Base-by-base conservation (phyloP, 257 asterid genomes). In the Solanum boliviense region DNA sequence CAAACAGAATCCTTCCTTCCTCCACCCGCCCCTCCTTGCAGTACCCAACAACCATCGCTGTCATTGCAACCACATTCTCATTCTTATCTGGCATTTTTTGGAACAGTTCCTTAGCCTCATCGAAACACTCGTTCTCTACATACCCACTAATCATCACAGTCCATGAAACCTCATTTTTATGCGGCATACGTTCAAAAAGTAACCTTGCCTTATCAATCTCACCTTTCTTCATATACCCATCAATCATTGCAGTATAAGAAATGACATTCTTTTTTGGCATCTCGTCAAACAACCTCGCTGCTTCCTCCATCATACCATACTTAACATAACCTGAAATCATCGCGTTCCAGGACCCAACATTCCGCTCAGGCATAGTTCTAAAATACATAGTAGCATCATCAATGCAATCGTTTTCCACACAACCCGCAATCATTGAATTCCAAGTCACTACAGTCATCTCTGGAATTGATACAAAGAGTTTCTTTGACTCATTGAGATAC, bases 371-470 rank as follows among this genome's bases (percentile, higher is more conserved):
- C 89, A 87, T 87, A 56, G 83, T 79, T 48, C 58, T 87, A 52
- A 87, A 87, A 73, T 87, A 87, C 29, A 87, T 13, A 41, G 12
- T 16, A 81, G 89, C 89, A 81, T 67, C 83, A 81, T 81, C 89
- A 78, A 87, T 52, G 44, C 87, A 9, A 79, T 87, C 87, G 48
- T 87, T 87, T 44, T 87, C 79, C 9, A 81, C 87, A 67, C 89
- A 87, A 15, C 89, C 89, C 2, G 89, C 73, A 9, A 87, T 81
- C 89, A 87, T 41, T 9, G 82, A 87, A 67, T 87, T 87, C 89
- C 89, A 87, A 13, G 89, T 67, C 13, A 87, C 89, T 84, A 87
- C 38, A 29, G 38, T 87, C 85, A 48, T 81, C 83, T 39, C 38
- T 1, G 89, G 89, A 83, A 87, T 87, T 8, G 71, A 38, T 32